Evolutionary conservation across 768 basidiomycete species (phyloP).

Genomic region (Mycena vulgaris): DNA sequence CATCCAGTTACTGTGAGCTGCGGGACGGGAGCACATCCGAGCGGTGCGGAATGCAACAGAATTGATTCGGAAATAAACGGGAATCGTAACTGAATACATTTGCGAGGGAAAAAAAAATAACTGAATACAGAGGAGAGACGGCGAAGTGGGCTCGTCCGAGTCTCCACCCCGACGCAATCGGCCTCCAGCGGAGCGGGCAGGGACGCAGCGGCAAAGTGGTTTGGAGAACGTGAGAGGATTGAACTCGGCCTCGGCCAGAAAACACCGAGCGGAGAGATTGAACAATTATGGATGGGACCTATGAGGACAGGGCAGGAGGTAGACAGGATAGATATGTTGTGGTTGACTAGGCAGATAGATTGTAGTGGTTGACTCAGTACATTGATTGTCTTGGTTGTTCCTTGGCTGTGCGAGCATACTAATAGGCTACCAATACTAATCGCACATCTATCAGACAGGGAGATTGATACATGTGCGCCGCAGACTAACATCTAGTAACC

Average conservation of each 20-base stretch:
- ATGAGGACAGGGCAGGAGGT: neutral
- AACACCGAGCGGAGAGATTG: neutral
- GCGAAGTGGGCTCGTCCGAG: neutral
- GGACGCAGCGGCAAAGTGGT: neutral
- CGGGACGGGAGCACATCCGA: slow-evolving; percentile 1
- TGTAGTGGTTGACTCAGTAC: neutral
- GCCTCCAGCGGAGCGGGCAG: neutral
- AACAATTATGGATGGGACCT: neutral
- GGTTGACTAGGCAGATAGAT: neutral
- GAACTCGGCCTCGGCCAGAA: neutral
- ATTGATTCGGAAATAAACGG: no score
- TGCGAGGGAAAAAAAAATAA: neutral
- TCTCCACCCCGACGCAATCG: neutral
- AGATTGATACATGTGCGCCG: neutral
- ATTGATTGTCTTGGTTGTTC: neutral
- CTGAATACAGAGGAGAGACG: neutral
- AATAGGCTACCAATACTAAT: no score
- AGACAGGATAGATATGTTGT: neutral
- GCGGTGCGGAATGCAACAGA: neutral
- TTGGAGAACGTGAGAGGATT: slow-evolving; percentile 7
- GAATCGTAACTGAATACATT: no score
- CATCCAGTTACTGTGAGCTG: neutral
- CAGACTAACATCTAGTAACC: no score
- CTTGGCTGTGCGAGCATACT: neutral
- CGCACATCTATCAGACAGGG: neutral